Evolutionary conservation across 305 asterid genomes (phyloP).

Genomic region (Fraxinus sp.): DNA sequence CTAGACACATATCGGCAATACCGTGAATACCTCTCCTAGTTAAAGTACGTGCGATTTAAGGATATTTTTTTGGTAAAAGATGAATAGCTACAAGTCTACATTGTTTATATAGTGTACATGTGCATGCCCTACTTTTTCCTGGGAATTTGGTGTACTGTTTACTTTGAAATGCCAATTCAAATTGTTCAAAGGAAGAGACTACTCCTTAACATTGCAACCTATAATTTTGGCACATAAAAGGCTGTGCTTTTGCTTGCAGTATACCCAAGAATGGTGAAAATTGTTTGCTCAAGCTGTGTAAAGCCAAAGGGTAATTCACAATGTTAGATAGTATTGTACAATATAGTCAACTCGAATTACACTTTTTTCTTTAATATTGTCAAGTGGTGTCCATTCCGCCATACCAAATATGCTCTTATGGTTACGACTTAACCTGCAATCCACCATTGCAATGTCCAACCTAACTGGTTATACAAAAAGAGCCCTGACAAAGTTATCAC

Average conservation of each 20-base stretch:
- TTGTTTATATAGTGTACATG: not conserved
- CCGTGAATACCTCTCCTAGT: not conserved
- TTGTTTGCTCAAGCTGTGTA: not conserved
- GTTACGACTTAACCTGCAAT: not conserved
- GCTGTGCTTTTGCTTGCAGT: not conserved
- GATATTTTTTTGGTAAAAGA: not conserved
- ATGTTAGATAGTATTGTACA: not conserved
- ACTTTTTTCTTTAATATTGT: not conserved
- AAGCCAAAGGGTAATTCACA: not conserved
- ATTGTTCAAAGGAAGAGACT: not conserved
- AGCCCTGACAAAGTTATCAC: not conserved
- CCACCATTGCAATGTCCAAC: not conserved
- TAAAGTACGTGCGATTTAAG: not conserved
- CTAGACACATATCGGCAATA: not conserved
- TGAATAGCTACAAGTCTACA: not conserved
- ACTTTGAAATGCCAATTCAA: not conserved
- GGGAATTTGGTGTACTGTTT: not conserved
- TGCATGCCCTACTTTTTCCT: not conserved
- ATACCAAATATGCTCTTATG: not conserved
- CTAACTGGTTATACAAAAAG: not conserved
- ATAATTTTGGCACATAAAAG: not conserved
- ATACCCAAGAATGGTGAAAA: not conserved
- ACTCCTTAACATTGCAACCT: not conserved
- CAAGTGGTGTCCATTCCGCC: not conserved
- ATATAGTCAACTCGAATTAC: not conserved